Percentiles rank a stretch among this genome's conserved stretches.
phyloP scores from a whole-genome alignment of 371 early-diverging fungal genomes.

The Apophysomyces variabilis region DNA sequence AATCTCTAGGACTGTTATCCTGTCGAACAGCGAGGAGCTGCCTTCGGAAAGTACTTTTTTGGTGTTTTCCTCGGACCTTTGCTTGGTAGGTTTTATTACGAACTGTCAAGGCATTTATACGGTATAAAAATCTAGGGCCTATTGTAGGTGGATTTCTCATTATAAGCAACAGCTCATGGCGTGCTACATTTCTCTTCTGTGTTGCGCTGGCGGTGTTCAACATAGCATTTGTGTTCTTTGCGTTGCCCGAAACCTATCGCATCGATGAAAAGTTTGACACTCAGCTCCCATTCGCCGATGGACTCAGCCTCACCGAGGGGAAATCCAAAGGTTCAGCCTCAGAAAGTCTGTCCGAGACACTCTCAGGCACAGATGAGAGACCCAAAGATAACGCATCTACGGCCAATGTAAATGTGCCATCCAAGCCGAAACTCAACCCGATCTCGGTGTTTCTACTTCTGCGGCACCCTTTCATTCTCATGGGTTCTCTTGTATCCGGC shows the following conservation, averaged over 20 bases:
- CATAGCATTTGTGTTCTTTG: slow-evolving; percentile 48
- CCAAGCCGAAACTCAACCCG: slow-evolving; percentile 26
- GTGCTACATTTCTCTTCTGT: slow-evolving; percentile 68
- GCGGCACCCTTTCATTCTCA: slow-evolving; percentile 51
- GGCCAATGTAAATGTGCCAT: neutral
- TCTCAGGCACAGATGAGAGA: neutral
- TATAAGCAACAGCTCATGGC: slow-evolving; percentile 51
- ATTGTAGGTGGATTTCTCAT: slow-evolving; percentile 45
- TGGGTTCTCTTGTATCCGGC: slow-evolving; percentile 50
- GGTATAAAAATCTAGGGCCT: slow-evolving; percentile 46
- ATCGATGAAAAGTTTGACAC: slow-evolving; percentile 27
- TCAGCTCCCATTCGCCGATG: neutral
- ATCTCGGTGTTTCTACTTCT: slow-evolving; percentile 39
- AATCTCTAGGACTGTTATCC: slow-evolving; percentile 31
- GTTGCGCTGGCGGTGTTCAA: slow-evolving; percentile 55
- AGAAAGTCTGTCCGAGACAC: neutral
- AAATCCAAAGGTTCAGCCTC: neutral
- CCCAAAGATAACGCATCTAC: neutral
- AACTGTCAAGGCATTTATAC: slow-evolving; percentile 31
- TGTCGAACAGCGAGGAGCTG: slow-evolving; percentile 36
- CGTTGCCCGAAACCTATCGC: slow-evolving; percentile 70
- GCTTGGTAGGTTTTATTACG: slow-evolving; percentile 20
- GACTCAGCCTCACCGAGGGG: neutral
- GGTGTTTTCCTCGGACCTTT: slow-evolving; percentile 61
- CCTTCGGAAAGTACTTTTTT: slow-evolving; percentile 54